Evolutionary conservation across 148 eudicot species (phyloP).

Genomic region (Diospyros kaki): DNA sequence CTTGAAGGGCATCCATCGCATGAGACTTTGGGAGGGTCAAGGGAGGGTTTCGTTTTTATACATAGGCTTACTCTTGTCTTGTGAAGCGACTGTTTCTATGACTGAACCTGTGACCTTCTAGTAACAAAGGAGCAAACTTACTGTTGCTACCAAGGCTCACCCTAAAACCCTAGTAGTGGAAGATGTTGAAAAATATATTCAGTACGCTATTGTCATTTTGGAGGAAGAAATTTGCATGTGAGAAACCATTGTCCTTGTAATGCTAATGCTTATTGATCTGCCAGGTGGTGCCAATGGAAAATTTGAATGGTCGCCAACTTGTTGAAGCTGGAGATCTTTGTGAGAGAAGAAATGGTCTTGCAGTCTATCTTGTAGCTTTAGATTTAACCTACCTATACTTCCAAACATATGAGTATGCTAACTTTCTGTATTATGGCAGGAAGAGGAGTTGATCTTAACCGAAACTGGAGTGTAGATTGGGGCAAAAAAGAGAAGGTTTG

Average conservation of each 20-base stretch:
- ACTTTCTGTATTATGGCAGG: slow-evolving; percentile 47
- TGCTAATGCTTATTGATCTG: slow-evolving; percentile 13
- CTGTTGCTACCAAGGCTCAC: no score
- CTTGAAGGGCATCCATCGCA: no score
- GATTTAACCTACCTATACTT: slow-evolving; percentile 6
- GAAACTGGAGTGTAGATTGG: slow-evolving; percentile 99
- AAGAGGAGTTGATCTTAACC: slow-evolving; percentile 99
- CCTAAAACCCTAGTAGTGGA: not conserved
- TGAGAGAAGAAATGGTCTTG: slow-evolving; percentile 90
- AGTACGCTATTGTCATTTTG: not conserved
- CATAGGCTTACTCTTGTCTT: no score
- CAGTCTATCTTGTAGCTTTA: slow-evolving; percentile 11
- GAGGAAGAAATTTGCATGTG: not conserved
- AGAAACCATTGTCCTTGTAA: not conserved
- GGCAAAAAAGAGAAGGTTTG: slow-evolving; percentile 95
- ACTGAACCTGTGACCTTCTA: no score
- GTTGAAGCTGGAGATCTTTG: slow-evolving; percentile 95
- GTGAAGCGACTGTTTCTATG: no score
- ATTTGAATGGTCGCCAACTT: slow-evolving; percentile 85
- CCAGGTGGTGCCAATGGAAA: slow-evolving; percentile 93
- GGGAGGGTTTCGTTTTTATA: no score
- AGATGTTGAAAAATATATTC: not conserved
- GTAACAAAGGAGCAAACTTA: no score
- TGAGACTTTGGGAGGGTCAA: no score
- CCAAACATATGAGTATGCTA: slow-evolving; percentile 11